Conservation (phyloP, 352 stramenopile species). For the Pythium diclinum region DNA sequence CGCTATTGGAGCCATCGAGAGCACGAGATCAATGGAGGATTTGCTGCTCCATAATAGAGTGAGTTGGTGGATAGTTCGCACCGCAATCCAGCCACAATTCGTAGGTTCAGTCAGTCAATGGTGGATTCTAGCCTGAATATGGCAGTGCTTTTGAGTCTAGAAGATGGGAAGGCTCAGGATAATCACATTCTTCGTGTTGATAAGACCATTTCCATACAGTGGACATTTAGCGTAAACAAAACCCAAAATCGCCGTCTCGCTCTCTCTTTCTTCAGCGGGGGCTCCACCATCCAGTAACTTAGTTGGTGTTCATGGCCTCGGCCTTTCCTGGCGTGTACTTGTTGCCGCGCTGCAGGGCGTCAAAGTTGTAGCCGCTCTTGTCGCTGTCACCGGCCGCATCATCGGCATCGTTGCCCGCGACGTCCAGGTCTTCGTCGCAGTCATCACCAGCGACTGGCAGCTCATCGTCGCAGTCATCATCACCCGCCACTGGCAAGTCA, state of each 20-base stretch:
- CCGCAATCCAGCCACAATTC: too few species aligned
- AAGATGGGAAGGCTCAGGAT: too few species aligned
- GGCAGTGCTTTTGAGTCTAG: too few species aligned
- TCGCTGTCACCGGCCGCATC: slow-evolving; percentile 11
- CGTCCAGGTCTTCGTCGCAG: slow-evolving; percentile 7
- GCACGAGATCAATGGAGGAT: too few species aligned
- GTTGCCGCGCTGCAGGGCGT: slow-evolving; percentile 15
- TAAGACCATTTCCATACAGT: slow-evolving; percentile 1
- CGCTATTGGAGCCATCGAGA: too few species aligned
- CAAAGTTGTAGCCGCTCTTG: slow-evolving; percentile 13
- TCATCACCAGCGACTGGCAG: slow-evolving; percentile 8
- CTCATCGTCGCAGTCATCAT: slow-evolving; percentile 16
- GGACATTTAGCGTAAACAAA: neutral
- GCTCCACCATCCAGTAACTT: neutral
- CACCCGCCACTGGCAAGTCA: slow-evolving; percentile 1
- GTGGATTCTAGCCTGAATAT: too few species aligned
- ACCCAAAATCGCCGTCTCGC: neutral
- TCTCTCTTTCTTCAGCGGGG: neutral
- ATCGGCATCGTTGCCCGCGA: neutral
- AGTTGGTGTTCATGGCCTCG: slow-evolving; percentile 10
- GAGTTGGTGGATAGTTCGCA: too few species aligned
- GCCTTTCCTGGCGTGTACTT: slow-evolving; percentile 21
- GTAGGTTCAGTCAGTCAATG: too few species aligned
- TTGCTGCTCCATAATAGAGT: too few species aligned
- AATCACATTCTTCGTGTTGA: neutral